These are phyloP conservation scores for Citrus cavaleriei DNA, from an alignment of 345 rosid species.

Conservation along the genomic window DNA sequence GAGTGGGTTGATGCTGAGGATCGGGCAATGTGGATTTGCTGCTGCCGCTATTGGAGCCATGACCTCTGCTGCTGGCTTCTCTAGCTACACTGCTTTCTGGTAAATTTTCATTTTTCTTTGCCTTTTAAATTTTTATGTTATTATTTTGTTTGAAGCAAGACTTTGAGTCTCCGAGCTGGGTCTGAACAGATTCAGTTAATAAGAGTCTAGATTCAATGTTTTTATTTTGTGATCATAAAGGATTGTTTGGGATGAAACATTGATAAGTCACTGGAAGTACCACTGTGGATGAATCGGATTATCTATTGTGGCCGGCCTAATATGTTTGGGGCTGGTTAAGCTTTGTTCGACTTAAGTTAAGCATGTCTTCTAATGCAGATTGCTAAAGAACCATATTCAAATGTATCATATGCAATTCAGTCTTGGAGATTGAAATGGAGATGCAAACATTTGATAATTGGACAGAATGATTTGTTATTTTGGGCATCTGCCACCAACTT, in stretches of 20 bases:
- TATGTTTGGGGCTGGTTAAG: neutral
- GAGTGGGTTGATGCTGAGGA: conserved; percentile 64
- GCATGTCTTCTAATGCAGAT: neutral
- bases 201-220: too few species aligned
- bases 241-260: neutral
- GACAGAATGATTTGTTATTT: neutral
- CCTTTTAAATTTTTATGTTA: neutral
- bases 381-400: neutral
- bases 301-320: neutral
- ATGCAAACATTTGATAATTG: neutral
- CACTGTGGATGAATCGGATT: neutral
- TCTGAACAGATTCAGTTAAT: neutral
- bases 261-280: neutral
- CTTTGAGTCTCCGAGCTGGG: neutral
- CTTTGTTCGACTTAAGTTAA: neutral
- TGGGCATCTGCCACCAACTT: neutral
- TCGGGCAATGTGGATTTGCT: conserved; percentile 72
- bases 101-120: conserved; percentile 17
- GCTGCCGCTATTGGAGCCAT: conserved; percentile 73
- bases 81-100: conserved; percentile 83
- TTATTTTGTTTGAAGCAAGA: neutral
- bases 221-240: neutral
- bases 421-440: neutral
- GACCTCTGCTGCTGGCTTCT: conserved; percentile 56
- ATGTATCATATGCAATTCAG: neutral